Evolutionary conservation across 2,329 filamentous ascomycete species (phyloP).

Genomic region (Fusarium sp.): DNA sequence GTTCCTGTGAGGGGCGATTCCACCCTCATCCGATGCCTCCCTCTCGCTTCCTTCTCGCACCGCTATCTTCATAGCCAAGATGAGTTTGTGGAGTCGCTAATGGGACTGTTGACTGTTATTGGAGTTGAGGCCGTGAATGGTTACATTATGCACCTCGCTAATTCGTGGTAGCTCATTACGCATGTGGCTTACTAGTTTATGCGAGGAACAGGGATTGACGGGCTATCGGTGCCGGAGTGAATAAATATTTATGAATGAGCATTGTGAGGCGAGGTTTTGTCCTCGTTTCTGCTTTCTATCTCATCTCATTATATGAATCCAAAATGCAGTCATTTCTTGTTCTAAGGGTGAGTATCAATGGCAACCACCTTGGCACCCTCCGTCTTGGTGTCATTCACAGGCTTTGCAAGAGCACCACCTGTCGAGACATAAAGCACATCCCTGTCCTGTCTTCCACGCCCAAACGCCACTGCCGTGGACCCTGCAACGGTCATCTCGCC

Average conservation of each 20-base stretch:
- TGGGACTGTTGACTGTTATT: neutral
- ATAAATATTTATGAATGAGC: neutral
- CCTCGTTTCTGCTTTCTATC: neutral
- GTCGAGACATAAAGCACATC: conserved; percentile 29
- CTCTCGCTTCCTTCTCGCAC: neutral
- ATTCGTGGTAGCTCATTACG: neutral
- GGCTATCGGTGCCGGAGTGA: neutral
- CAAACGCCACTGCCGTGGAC: conserved; percentile 34
- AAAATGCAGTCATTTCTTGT: neutral
- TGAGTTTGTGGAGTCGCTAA: neutral
- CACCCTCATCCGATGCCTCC: neutral
- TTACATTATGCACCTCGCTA: neutral
- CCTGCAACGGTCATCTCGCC: conserved; percentile 35
- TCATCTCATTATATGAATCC: neutral
- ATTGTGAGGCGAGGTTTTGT: neutral
- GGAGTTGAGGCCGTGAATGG: neutral
- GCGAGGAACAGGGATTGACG: neutral
- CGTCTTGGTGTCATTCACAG: conserved; percentile 27
- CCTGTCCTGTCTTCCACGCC: conserved; percentile 20
- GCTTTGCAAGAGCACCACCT: conserved; percentile 21
- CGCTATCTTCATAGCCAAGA: neutral
- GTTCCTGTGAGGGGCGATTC: neutral
- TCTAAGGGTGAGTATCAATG: conserved; percentile 5
- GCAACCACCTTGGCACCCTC: conserved; percentile 39
- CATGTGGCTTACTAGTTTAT: neutral